Evolutionary conservation across 2,329 filamentous ascomycete species (phyloP).

Genomic region (Cladophialophora carrionii): DNA sequence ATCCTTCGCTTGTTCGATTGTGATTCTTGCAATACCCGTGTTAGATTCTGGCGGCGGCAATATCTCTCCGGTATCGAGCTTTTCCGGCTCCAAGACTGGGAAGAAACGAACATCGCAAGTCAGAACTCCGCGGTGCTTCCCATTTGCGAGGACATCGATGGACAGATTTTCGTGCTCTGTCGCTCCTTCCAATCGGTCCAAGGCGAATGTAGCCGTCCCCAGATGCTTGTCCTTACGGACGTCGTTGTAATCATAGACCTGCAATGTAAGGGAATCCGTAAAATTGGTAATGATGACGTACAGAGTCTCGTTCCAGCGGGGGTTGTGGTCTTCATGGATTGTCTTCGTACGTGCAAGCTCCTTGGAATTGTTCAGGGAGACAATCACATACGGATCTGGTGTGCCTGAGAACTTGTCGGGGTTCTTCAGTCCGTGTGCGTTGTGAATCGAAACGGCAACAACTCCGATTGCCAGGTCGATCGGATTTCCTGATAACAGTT

Average conservation of each 20-base stretch:
- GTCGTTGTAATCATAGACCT: slow-evolving; percentile 91
- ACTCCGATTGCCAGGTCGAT: slow-evolving; percentile 97
- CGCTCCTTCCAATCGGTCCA: slow-evolving; percentile 79
- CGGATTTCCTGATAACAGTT: slow-evolving; percentile 92
- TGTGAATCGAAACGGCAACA: slow-evolving; percentile 85
- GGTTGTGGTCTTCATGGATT: slow-evolving; percentile 79
- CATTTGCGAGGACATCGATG: slow-evolving; percentile 80
- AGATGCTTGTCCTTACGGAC: slow-evolving; percentile 96
- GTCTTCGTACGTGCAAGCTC: slow-evolving; percentile 88
- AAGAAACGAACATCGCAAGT: slow-evolving; percentile 90
- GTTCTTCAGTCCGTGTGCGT: slow-evolving; percentile 91
- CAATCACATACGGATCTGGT: slow-evolving; percentile 82
- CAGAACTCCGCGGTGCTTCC: slow-evolving; percentile 78
- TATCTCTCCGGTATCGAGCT: slow-evolving; percentile 73
- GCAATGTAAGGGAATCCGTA: slow-evolving; percentile 81
- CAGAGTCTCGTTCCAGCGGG: slow-evolving; percentile 94
- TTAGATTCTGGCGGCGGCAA: slow-evolving; percentile 85
- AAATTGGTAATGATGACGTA: slow-evolving; percentile 93
- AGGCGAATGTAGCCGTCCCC: slow-evolving; percentile 78
- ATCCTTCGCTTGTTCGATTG: slow-evolving; percentile 93
- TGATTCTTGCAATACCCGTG: slow-evolving; percentile 92
- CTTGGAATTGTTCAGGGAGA: slow-evolving; percentile 81
- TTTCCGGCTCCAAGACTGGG: slow-evolving; percentile 77
- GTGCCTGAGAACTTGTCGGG: slow-evolving; percentile 90
- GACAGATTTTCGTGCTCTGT: slow-evolving; percentile 80